These are phyloP conservation scores for Linnemannia elongata DNA, from an alignment of 192 early-diverging fungal species.

Conservation along the genomic window DNA sequence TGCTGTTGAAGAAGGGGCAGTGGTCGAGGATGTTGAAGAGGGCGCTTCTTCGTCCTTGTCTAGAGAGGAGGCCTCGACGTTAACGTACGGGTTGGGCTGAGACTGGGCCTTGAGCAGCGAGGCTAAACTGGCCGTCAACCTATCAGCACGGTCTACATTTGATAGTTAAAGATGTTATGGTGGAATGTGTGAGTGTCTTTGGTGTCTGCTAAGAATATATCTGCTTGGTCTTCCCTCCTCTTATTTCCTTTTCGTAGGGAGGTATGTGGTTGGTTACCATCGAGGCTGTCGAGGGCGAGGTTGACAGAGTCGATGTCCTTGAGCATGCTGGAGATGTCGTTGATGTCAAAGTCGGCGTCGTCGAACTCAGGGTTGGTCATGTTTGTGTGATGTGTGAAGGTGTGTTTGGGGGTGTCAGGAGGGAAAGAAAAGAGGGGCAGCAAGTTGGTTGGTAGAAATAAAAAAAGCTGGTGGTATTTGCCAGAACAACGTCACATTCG, in stretches of 20 bases:
- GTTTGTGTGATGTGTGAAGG: not conserved
- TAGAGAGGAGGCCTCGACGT: constrained; percentile 22
- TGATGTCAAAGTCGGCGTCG: constrained; percentile 38
- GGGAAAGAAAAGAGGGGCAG: not conserved
- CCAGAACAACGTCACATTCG: constrained; percentile 13
- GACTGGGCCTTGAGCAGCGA: constrained; percentile 51
- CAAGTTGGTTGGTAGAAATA: not conserved
- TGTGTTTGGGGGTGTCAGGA: not conserved
- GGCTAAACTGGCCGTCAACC: constrained; percentile 25
- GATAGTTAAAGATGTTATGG: not conserved
- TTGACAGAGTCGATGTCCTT: constrained; percentile 47
- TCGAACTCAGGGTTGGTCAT: constrained; percentile 56
- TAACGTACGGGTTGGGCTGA: constrained; percentile 34
- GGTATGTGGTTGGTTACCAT: constrained; percentile 9
- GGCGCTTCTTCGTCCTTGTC: constrained; percentile 7
- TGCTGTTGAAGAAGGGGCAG: not conserved
- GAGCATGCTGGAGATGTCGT: constrained; percentile 51
- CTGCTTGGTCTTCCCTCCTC: not conserved
- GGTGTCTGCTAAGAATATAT: not conserved
- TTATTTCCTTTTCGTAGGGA: not conserved
- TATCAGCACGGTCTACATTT: constrained; percentile 35
- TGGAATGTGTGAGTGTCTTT: not conserved
- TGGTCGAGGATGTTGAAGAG: not conserved
- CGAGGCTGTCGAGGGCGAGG: constrained; percentile 41
- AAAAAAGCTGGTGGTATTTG: too few species aligned